Base-by-base conservation (phyloP, 345 rosid genomes). In the Trapa incisa region DNA sequence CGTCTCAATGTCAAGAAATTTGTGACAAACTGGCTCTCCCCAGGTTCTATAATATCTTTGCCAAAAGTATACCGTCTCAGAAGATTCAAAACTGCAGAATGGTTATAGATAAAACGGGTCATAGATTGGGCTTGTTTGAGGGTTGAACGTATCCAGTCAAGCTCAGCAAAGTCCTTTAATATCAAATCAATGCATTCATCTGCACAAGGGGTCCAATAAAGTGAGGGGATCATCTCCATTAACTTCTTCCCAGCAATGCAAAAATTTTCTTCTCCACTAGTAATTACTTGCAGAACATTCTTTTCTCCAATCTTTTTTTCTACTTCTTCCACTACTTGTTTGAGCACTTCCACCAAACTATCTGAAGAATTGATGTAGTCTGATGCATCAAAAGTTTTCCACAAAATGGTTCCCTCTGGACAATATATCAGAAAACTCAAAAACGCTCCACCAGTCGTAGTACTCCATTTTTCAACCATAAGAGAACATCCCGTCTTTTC, bases 201-300 rank as follows among this genome's bases (percentile, higher is more conserved):
- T 45, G 95, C 91, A 76, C 97, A 91, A 60, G 97, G 96, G 67
- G 91, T 83, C 96, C 97, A 94, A 42, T 84, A 94, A 29, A 94
- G 75, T 61, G 82, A 74, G 37, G 89, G 91, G 70, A 82, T 83
- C 70, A 76, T 75, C 66, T 84, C 86, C 78, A 86, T 81, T 74
- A 94, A 66, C 72, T 57, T 84, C 71, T 75, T 85, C 11, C 96
- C 89, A 9, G 87, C 93, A 65, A 73, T 73, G 4, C 72, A 42
- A 54, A 83, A 85, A 74, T 79, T 83, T 47, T 82, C 89, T 32
- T 85, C 89, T 33, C 74, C 80, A 52, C 81, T 85, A 8, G 96
- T 91, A 50, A 94, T 89, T 67, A 94, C 96, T 76, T 94, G 99
- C 79, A 94, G 70, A 47, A 94, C 91, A 68, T 86, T 68, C 43